These are phyloP conservation scores for Nitzschia sp. DNA, from an alignment of 108 stramenopile genomes.

Conservation along the genomic window DNA sequence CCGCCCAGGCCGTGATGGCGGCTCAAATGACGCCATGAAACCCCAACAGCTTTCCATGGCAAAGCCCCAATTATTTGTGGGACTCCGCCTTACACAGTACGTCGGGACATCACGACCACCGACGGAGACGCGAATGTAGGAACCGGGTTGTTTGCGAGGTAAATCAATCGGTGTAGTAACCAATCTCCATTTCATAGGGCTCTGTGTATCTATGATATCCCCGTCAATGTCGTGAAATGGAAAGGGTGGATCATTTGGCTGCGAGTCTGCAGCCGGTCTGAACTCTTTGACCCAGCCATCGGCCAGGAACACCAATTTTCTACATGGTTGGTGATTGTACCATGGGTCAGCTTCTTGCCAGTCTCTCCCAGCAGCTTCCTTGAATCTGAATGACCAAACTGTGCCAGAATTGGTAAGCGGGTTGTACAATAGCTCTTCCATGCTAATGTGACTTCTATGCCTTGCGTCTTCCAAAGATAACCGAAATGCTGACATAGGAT, in stretches of 20 bases:
- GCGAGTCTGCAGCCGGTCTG: background rate
- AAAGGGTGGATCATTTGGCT: slow-evolving; percentile 5
- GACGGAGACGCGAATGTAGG: slow-evolving; percentile 74
- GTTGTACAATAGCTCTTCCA: slow-evolving; percentile 65
- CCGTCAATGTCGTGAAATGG: background rate
- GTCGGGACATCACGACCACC: slow-evolving; percentile 78
- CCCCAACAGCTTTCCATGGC: slow-evolving; percentile 82
- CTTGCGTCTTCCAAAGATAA: slow-evolving; percentile 46
- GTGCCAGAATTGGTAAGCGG: slow-evolving; percentile 40
- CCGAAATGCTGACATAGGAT: slow-evolving; percentile 47
- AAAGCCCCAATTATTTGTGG: slow-evolving; percentile 81
- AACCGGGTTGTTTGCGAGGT: slow-evolving; percentile 56
- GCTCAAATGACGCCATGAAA: slow-evolving; percentile 58
- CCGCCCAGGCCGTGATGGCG: slow-evolving; percentile 41
- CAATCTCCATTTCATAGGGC: slow-evolving; percentile 71
- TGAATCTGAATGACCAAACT: slow-evolving; percentile 77
- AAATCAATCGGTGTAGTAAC: slow-evolving; percentile 62
- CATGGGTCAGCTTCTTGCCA: slow-evolving; percentile 75
- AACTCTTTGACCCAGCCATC: slow-evolving; percentile 54
- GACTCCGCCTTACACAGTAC: slow-evolving; percentile 62
- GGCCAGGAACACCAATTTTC: slow-evolving; percentile 75
- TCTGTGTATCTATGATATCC: slow-evolving; percentile 16
- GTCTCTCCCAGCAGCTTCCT: slow-evolving; percentile 70
- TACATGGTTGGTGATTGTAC: slow-evolving; percentile 52
- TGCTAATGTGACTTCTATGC: slow-evolving; percentile 38